Base-by-base conservation (phyloP, 2,329 filamentous ascomycete species). In the Monilinia vaccinii-corymbosi region DNA sequence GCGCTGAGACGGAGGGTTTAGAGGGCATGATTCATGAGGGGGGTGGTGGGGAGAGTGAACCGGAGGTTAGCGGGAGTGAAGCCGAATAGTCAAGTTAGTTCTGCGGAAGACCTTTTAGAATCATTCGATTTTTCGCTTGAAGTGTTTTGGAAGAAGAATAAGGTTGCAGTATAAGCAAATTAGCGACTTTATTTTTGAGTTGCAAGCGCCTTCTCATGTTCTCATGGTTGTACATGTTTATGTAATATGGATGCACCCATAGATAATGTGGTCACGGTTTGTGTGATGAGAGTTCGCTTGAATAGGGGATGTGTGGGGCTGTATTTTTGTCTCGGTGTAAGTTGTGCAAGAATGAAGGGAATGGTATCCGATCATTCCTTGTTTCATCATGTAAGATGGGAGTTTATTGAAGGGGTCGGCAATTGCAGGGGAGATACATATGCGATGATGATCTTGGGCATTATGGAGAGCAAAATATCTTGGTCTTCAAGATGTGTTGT, bases 1-100 rank as follows among this genome's bases (percentile, higher is more conserved):
- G 74, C 2, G 74, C 65, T 1, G 79, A 83, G 69, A 76, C 74
- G 32, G 79, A 81, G 40, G 75, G 76, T 0, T 67, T 83, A 45
- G 67, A 71, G 38, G 77, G 75, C 0, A 82, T 82, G 79, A 71
- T 77, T 8, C 76, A 79, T 68, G 75, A 77, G 10, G 66, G 48
- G 36, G 72, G 71, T 25, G 71, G 67, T 38, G 66, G 65, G 1
- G 70, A 71, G 40, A 71, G 70, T 32, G 72, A 71, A 44, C 71
- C 69, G 25, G 73, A 73, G 34, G 61, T 66, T 46, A 69, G 67
- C 57, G 67, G 60, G 14, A 63, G 60, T 60, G 66, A 67, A 16
- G 31, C 11, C 32, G 58, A 60, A 53, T 53, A 53, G 36, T 21
- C 4, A 14, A 16, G 7, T 53, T 7, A n/a, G n/a, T n/a, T n/a